These are phyloP conservation scores for Monilinia laxa DNA, from an alignment of 2,329 filamentous ascomycete genomes.

Conservation along the genomic window DNA sequence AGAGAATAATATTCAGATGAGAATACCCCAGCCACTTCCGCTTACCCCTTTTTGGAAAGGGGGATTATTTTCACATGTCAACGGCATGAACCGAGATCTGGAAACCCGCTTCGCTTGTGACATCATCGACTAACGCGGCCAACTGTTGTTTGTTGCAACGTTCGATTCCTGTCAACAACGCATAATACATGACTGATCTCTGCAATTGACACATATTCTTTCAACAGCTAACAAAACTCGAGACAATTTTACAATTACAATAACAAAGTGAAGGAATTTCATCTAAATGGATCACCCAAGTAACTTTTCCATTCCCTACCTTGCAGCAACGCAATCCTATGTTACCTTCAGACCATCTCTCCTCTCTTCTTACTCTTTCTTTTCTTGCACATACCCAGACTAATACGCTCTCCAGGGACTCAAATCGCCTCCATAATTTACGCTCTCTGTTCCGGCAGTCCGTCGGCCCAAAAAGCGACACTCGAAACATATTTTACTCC, in stretches of 20 bases:
- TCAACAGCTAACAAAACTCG: background rate
- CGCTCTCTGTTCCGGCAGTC: conserved; percentile 65
- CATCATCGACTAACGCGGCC: conserved; percentile 4
- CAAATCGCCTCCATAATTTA: conserved; percentile 69
- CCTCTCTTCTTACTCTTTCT: background rate
- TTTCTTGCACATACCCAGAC: background rate
- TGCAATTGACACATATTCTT: background rate
- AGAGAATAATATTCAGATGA: background rate
- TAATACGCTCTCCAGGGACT: conserved; percentile 40
- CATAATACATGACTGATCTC: background rate
- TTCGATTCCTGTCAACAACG: background rate
- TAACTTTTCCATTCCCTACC: conserved; percentile 31
- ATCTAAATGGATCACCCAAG: conserved; percentile 47
- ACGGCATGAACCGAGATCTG: conserved; percentile 9
- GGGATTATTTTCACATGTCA: conserved; percentile 20
- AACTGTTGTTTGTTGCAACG: background rate
- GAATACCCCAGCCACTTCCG: background rate
- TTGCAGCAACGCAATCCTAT: background rate
- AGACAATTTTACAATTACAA: background rate
- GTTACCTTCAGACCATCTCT: background rate
- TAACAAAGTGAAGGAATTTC: background rate
- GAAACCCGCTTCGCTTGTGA: conserved; percentile 16
- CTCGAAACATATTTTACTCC: conserved; percentile 72
- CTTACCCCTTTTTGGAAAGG: background rate
- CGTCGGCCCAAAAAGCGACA: conserved; percentile 61